phyloP scores from a whole-genome alignment of 2,329 filamentous ascomycete species.

The Ophiocordyceps sinensis region DNA sequence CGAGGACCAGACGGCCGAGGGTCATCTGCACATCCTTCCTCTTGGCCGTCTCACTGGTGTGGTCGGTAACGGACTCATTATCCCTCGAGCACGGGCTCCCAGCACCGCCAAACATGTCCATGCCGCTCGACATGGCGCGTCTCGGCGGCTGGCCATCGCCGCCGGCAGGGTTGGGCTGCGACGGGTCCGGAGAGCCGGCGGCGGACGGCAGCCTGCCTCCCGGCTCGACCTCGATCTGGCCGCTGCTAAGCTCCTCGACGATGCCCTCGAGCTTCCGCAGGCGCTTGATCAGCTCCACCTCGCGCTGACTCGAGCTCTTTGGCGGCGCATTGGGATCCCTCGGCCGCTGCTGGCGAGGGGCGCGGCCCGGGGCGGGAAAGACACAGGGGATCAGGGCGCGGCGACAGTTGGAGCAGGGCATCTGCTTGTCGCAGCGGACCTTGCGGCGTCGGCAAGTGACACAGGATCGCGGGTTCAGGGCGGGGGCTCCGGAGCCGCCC shows the following conservation, averaged over 20 bases:
- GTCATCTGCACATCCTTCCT: slow-evolving; percentile 23
- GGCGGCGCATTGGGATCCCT: slow-evolving; percentile 49
- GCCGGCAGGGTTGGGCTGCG: background rate
- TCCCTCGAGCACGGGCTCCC: slow-evolving; percentile 10
- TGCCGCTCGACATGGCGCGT: background rate
- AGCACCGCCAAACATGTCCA: slow-evolving; percentile 4
- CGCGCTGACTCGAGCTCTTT: slow-evolving; percentile 46
- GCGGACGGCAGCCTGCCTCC: slow-evolving; percentile 15
- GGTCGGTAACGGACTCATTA: slow-evolving; percentile 14
- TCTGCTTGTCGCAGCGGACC: slow-evolving; percentile 65
- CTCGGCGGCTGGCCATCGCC: slow-evolving; percentile 3
- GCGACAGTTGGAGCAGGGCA: slow-evolving; percentile 63
- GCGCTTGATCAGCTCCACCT: slow-evolving; percentile 57
- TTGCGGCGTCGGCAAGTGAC: slow-evolving; percentile 42
- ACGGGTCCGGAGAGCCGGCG: slow-evolving; percentile 14
- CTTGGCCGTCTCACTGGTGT: slow-evolving; percentile 15
- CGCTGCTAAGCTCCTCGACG: slow-evolving; percentile 53
- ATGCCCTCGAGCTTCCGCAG: slow-evolving; percentile 62
- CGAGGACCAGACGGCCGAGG: slow-evolving; percentile 56
- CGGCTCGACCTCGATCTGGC: slow-evolving; percentile 44
- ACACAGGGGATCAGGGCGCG: slow-evolving; percentile 57
- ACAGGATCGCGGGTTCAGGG: slow-evolving; percentile 33
- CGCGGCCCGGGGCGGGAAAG: slow-evolving; percentile 60
- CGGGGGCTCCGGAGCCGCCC: slow-evolving; percentile 16
- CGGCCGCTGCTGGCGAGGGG: slow-evolving; percentile 49